Conservation (phyloP, 495 filamentous ascomycete species). For the Aspergillus sclerotioniger region DNA sequence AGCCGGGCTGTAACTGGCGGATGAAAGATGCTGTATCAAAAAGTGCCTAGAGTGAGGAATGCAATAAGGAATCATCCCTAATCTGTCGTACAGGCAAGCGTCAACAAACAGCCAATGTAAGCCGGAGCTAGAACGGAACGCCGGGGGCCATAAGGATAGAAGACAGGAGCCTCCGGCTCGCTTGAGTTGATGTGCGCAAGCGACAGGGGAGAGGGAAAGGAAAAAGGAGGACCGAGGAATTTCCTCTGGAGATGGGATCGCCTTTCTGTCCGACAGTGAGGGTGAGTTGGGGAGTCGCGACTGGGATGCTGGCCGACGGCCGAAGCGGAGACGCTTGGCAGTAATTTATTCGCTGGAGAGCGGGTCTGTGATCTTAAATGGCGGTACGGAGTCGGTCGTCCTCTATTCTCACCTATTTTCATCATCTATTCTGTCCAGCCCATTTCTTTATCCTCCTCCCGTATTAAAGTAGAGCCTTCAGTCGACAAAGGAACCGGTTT, state of each 20-base stretch:
- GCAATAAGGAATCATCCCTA: not conserved
- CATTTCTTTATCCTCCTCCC: too few species aligned
- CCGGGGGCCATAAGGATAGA: constrained; percentile 12
- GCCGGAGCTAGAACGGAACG: constrained; percentile 9
- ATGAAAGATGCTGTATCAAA: constrained; percentile 1
- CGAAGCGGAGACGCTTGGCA: constrained; percentile 27
- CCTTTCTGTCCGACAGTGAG: too few species aligned
- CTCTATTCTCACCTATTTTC: too few species aligned
- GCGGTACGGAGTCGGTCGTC: too few species aligned
- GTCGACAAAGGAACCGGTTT: too few species aligned
- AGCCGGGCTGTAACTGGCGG: not conserved
- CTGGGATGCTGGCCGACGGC: constrained; percentile 10
- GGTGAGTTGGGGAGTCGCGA: constrained; percentile 5
- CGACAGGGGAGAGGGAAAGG: not conserved
- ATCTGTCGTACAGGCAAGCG: constrained; percentile 2
- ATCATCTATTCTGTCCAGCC: too few species aligned
- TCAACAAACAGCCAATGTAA: constrained; percentile 10
- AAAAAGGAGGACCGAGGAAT: not conserved
- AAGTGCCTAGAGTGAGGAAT: not conserved
- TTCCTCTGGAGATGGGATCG: constrained; percentile 2
- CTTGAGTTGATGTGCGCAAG: not conserved
- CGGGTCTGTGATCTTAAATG: too few species aligned
- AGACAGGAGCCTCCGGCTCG: constrained; percentile 7
- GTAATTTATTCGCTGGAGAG: constrained; percentile 5
- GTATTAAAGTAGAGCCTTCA: too few species aligned